Percentiles rank a stretch among this genome's conserved stretches.
Evolutionary conservation across 352 stramenopile species (phyloP).

Genomic region (Phytopythium cucurbitacearum): DNA sequence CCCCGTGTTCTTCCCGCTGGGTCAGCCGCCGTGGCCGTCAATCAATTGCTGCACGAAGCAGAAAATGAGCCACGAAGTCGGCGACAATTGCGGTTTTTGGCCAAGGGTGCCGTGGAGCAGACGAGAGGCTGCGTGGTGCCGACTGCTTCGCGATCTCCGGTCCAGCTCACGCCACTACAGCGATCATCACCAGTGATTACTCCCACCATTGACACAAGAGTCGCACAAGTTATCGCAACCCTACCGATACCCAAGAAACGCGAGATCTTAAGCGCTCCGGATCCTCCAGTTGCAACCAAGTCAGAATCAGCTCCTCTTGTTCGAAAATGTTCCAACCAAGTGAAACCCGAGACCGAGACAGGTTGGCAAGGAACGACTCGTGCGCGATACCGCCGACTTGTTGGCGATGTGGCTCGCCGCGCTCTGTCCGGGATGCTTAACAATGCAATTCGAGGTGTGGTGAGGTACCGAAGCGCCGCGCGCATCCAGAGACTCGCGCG

Average conservation of each 20-base stretch:
- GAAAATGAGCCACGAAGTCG: not conserved
- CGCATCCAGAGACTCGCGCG: not conserved
- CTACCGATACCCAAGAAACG: too few species aligned
- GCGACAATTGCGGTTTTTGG: not conserved
- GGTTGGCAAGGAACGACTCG: not conserved
- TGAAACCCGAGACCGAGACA: not conserved
- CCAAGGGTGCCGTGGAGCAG: not conserved
- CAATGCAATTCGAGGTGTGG: not conserved
- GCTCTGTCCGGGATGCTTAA: not conserved
- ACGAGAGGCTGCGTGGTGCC: not conserved
- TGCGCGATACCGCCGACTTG: slow-evolving; percentile 1
- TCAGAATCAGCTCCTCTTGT: too few species aligned
- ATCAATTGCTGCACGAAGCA: not conserved
- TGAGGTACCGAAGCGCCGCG: not conserved
- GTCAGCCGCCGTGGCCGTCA: not conserved
- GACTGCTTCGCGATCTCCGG: too few species aligned
- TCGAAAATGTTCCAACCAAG: not conserved
- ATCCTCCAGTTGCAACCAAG: too few species aligned
- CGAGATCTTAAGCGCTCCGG: too few species aligned
- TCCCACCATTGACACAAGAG: too few species aligned
- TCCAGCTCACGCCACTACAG: too few species aligned
- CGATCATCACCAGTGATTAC: too few species aligned
- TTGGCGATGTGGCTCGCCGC: not conserved
- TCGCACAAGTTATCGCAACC: too few species aligned
- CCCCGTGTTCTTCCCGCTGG: not conserved